Evolutionary conservation across 495 filamentous ascomycete species (phyloP).

Genomic region (Daldinia concentrica): DNA sequence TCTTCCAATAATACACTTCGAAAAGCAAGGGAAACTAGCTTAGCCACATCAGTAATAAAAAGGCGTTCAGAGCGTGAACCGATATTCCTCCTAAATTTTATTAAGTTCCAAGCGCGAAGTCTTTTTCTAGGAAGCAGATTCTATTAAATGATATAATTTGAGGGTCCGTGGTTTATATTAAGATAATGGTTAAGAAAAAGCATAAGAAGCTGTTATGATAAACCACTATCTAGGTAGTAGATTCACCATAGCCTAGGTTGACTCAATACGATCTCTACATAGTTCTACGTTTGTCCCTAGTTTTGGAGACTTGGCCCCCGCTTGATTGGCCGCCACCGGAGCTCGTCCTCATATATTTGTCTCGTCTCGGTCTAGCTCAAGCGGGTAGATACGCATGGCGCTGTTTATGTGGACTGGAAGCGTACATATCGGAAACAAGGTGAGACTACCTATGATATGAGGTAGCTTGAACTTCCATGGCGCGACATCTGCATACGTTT

Average conservation of each 20-base stretch:
- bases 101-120: background rate
- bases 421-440: background rate
- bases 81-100: background rate
- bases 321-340: slow-evolving; percentile 31
- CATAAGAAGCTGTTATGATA: background rate
- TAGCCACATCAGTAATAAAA: background rate
- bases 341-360: slow-evolving; percentile 7
- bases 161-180: background rate
- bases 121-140: background rate
- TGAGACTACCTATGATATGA: too few relatives aligned
- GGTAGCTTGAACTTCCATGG: background rate
- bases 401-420: background rate
- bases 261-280: background rate
- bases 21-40: background rate
- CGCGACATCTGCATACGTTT: background rate
- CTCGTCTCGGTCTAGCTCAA: slow-evolving; percentile 21
- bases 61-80: background rate
- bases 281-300: background rate
- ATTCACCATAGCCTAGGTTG: background rate
- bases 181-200: background rate
- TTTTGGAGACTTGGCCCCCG: slow-evolving; percentile 2
- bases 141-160: background rate
- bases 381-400: slow-evolving; percentile 2
- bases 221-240: background rate
- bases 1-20: background rate